Evolutionary conservation across 495 filamentous ascomycete species (phyloP), one percentile per base, ranked within the genome.

Genomic region (Massariosphaeria phaeospora): DNA sequence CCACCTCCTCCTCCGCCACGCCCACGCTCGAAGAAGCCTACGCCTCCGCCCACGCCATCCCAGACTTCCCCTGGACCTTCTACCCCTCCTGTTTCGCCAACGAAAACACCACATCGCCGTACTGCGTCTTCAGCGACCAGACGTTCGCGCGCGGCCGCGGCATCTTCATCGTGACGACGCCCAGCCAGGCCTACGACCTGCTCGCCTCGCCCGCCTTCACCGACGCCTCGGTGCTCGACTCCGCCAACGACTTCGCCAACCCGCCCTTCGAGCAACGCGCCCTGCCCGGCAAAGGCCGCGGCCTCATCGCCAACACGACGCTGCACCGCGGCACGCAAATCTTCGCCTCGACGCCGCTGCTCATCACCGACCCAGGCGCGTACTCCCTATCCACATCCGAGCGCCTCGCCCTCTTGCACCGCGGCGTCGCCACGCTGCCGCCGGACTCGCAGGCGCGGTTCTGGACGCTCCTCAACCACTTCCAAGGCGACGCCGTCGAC

Each of bases 251-350:
- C 10, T 31, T 42, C 44, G 18, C 33, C 15, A 54, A 50, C 50
- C 57, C 51, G n/a, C 42, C 44, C 23, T 54, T 38, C 25, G 27
- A 13, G 17, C n/a, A 33, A 27, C 43, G 44, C 29, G 57, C 52
- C 18, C 47, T 59, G 33, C 57, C 57, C 18, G 30, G 26, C 42
- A 60, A 60, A 55, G 57, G 57, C 31, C 49, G 49, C 30, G 57
- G 57, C 26, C 49, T 60, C 24, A 30, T 60, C 33, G 57, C 57
- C 6, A 55, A 54, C 43, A 54, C 48, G 34, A 60, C 49, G 7
- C 51, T 60, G 15, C 34, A 60, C 44, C 49, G 57, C 18, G 57
- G 57, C 57, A 39, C 48, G 31, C 35, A 50, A 41, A 60, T 60
- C 38, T 55, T 60, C 44, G 49, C 51, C 24, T 48, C 50, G 6